Conservation (phyloP, 169 alveolate genomes). For the Plasmodium ovale region DNA sequence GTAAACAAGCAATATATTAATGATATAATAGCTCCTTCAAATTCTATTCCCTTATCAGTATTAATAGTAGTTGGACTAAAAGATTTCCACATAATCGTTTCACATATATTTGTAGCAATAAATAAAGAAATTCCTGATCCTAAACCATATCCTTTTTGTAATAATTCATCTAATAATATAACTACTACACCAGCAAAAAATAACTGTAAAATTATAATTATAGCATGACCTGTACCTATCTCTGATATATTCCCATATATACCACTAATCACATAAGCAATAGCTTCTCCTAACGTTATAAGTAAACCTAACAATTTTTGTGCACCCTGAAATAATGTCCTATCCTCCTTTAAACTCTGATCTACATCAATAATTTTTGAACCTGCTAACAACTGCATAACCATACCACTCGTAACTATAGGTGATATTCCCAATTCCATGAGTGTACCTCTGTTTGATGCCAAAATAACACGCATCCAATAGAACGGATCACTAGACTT, state of each 20-base stretch:
- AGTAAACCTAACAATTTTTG: constrained; percentile 97
- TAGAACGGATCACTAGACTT: constrained; percentile 98
- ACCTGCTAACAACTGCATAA: constrained; percentile 99
- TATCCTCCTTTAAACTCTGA: constrained; percentile 97
- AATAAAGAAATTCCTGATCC: constrained; percentile 99
- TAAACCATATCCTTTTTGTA: constrained; percentile 99
- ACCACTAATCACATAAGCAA: constrained; percentile 98
- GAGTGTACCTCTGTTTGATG: constrained; percentile 98
- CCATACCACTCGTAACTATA: constrained; percentile 99
- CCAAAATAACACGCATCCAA: constrained; percentile 99
- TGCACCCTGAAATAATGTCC: constrained; percentile 98
- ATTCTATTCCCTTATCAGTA: constrained; percentile 98
- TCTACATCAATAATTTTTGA: constrained; percentile 98
- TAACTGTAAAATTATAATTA: constrained; percentile 96
- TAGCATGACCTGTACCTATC: constrained; percentile 97
- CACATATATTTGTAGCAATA: constrained; percentile 99
- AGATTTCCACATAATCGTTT: constrained; percentile 98
- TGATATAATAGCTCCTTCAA: constrained; percentile 99
- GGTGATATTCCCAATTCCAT: constrained; percentile 99
- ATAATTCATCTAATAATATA: constrained; percentile 97
- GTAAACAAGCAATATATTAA: constrained; percentile 97
- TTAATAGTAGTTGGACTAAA: constrained; percentile 99
- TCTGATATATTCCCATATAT: constrained; percentile 98
- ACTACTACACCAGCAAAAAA: constrained; percentile 99
- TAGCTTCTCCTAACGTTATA: constrained; percentile 99